These are phyloP conservation scores for Pyrenophora tritici-repentis DNA, from an alignment of 2,329 filamentous ascomycete genomes.

Conservation along the genomic window DNA sequence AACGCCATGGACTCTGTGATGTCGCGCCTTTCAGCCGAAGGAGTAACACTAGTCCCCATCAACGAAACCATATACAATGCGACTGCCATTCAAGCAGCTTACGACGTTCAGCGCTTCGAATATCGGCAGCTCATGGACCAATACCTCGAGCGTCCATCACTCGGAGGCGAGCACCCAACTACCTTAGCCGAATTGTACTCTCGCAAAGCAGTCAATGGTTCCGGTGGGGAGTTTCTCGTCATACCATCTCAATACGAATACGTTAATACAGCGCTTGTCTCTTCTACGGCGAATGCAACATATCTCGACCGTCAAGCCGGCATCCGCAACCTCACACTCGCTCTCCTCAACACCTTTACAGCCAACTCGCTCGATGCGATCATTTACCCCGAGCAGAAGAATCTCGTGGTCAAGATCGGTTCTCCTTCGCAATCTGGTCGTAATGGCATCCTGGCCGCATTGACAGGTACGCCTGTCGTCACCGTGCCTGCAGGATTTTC, in stretches of 20 bases:
- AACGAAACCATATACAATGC: slow-evolving; percentile 58
- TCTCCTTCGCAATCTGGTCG: slow-evolving; percentile 62
- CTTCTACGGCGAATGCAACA: slow-evolving; percentile 57
- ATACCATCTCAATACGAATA: slow-evolving; percentile 64
- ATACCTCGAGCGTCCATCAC: slow-evolving; percentile 58
- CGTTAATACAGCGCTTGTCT: slow-evolving; percentile 57
- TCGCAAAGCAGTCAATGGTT: slow-evolving; percentile 37
- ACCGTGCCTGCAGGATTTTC: slow-evolving; percentile 62
- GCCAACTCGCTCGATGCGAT: slow-evolving; percentile 59
- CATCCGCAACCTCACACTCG: slow-evolving; percentile 59
- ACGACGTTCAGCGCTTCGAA: slow-evolving; percentile 67
- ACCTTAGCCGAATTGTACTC: slow-evolving; percentile 58
- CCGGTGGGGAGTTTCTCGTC: slow-evolving; percentile 60
- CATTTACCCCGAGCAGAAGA: slow-evolving; percentile 68
- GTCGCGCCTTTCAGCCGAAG: slow-evolving; percentile 52
- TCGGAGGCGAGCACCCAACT: slow-evolving; percentile 51
- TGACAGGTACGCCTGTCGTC: slow-evolving; percentile 60
- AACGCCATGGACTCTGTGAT: slow-evolving; percentile 56
- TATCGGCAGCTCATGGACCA: slow-evolving; percentile 60
- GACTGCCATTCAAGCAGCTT: slow-evolving; percentile 51
- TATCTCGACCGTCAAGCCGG: slow-evolving; percentile 56
- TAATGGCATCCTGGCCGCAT: slow-evolving; percentile 61
- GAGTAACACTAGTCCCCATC: slow-evolving; percentile 59
- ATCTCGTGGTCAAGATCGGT: slow-evolving; percentile 64
- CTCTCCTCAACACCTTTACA: slow-evolving; percentile 58